Conservation (phyloP, 2,329 filamentous ascomycete species). For the Ceratocystis harringtonii region DNA sequence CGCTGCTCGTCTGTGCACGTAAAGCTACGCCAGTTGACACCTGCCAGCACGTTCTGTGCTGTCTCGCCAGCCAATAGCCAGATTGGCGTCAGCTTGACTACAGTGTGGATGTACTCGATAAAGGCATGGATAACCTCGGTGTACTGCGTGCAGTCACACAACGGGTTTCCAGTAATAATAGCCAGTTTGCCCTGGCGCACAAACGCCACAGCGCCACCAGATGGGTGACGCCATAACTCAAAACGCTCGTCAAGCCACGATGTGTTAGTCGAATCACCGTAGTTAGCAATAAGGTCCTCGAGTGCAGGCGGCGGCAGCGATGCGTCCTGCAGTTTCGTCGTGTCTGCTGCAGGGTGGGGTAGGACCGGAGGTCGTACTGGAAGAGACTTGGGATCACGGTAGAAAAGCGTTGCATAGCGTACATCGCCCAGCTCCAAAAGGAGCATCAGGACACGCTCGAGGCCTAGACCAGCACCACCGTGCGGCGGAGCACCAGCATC, state of each 20-base stretch:
- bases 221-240: slow-evolving; percentile 67
- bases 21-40: slow-evolving; percentile 75
- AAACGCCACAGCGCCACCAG: slow-evolving; percentile 70
- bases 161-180: slow-evolving; percentile 74
- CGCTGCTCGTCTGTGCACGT: slow-evolving; percentile 83
- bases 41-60: slow-evolving; percentile 64
- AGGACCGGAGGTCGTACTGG: slow-evolving; percentile 51
- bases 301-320: slow-evolving; percentile 46
- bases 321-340: slow-evolving; percentile 34
- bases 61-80: slow-evolving; percentile 79
- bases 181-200: slow-evolving; percentile 62
- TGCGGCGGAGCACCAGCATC: slow-evolving; percentile 80
- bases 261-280: slow-evolving; percentile 85
- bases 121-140: slow-evolving; percentile 57
- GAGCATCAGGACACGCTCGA: slow-evolving; percentile 79
- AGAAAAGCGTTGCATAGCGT: slow-evolving; percentile 72
- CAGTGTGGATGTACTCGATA: slow-evolving; percentile 57
- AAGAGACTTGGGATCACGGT: slow-evolving; percentile 75
- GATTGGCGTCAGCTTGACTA: slow-evolving; percentile 56
- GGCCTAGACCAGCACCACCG: slow-evolving; percentile 74
- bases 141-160: slow-evolving; percentile 69
- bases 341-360: slow-evolving; percentile 80
- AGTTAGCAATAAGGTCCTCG: slow-evolving; percentile 84
- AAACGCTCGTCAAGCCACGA: slow-evolving; percentile 87
- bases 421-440: slow-evolving; percentile 80